Evolutionary conservation across 306 rosid genomes (phyloP).

Genomic region (Prunus armeniaca): DNA sequence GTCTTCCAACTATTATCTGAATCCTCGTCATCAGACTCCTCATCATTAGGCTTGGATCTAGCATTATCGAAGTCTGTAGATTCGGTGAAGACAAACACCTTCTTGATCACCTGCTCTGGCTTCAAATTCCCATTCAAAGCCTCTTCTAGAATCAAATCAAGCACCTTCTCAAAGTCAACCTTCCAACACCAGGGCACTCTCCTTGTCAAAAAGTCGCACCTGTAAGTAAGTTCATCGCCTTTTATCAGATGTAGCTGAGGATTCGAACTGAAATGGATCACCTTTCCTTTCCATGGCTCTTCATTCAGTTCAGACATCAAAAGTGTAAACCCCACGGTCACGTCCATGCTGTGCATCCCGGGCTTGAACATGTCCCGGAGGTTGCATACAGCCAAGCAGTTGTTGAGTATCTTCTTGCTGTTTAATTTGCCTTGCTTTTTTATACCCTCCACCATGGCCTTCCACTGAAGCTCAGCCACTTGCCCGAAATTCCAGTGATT

Average conservation of each 20-base stretch:
- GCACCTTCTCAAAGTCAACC: slow-evolving; percentile 37
- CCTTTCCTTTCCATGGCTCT: slow-evolving; percentile 62
- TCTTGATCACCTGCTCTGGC: background rate
- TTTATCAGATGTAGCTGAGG: slow-evolving; percentile 42
- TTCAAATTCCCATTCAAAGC: background rate
- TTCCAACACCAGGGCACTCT: slow-evolving; percentile 10
- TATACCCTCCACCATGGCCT: slow-evolving; percentile 51
- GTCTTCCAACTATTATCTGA: no score
- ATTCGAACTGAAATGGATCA: slow-evolving; percentile 32
- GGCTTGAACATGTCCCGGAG: no score
- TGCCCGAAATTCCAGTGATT: slow-evolving; percentile 15
- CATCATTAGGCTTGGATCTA: no score
- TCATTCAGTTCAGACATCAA: slow-evolving; percentile 14
- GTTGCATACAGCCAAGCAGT: slow-evolving; percentile 34
- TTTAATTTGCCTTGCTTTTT: slow-evolving; percentile 22
- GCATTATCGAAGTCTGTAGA: no score
- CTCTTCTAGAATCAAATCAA: background rate
- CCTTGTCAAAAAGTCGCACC: slow-evolving; percentile 24
- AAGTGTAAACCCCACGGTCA: slow-evolving; percentile 36
- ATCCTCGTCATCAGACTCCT: no score
- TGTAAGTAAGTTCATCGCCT: slow-evolving; percentile 29
- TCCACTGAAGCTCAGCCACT: slow-evolving; percentile 65
- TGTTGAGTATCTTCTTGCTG: background rate
- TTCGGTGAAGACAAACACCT: background rate
- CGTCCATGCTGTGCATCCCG: background rate